Evolutionary conservation across 2,329 filamentous ascomycete genomes (phyloP), one percentile per base, ranked within the genome.

Genomic region (Phialophora chinensis): DNA sequence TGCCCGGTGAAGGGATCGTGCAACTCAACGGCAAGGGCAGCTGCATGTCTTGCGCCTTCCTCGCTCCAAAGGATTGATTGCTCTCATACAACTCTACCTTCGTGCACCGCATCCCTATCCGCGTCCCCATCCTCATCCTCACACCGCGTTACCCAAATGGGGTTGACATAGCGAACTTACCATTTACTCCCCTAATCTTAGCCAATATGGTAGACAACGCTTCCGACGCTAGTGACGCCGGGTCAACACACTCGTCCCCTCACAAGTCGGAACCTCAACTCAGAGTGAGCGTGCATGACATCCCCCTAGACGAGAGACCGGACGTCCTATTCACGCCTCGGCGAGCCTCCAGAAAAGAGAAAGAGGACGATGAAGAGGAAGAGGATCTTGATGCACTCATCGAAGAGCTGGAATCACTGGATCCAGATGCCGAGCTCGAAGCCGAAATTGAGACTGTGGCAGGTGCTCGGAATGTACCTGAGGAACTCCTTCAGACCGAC

Each of bases 351-450:
- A 66, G 64, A 25, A 52, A 57, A 8, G 66, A 68, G 25, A 81
- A 79, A 52, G 86, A 85, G 33, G 88, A 89, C 5, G 89, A 91
- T 57, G 90, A 93, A 25, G 90, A 91, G 54, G 90, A 92, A 74
- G 90, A 92, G 81, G 90, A 94, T 77, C 92, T 96, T 72, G 91
- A 96, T 76, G 88, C 89, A 75, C 85, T 96, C 75, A 96, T 96
- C 72, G 90, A 93, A 78, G 92, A 95, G 74, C 89, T 96, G 72
- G 90, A 95, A 81, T 92, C 89, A 50, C 84, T 92, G 73, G 91
- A 95, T 78, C 87, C 88, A 72, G 84, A 86, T 62, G 82, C 84
- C 20, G 83, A 89, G 29, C 87, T 90, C 31, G 88, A 90, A 66
- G 88, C 84, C 58, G 81, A 84, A 49, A 80, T 85, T 53, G 83